Evolutionary conservation across 306 rosid genomes (phyloP).

Genomic region (Quercus robur): DNA sequence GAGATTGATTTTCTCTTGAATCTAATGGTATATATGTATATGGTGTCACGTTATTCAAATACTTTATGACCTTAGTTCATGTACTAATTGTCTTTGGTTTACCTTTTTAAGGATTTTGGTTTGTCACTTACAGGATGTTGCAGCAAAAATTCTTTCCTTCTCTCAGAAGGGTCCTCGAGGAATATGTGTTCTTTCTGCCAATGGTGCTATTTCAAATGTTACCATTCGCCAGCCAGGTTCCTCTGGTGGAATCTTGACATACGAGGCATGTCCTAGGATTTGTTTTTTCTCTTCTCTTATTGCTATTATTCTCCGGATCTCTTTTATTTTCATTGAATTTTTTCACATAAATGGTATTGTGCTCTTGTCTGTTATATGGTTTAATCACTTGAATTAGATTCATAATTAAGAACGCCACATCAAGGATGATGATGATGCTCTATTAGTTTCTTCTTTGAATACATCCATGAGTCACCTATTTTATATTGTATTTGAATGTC

Average conservation of each 20-base stretch:
- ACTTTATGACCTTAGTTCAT: not conserved
- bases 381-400: not conserved
- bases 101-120: constrained; percentile 14
- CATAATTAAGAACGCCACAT: not conserved
- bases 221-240: constrained; percentile 71
- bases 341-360: not conserved
- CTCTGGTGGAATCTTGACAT: constrained; percentile 69
- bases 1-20: too few species aligned
- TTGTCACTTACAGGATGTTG: constrained; percentile 65
- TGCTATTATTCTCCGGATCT: not conserved
- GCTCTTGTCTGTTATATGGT: not conserved
- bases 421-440: not conserved
- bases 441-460: not conserved
- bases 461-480: constrained; percentile 17
- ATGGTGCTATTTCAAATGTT: constrained; percentile 77
- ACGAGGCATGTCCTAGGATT: constrained; percentile 55
- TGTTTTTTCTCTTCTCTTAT: not conserved
- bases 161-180: constrained; percentile 66
- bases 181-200: constrained; percentile 73
- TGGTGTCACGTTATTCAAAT: not conserved
- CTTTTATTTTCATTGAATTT: constrained; percentile 13
- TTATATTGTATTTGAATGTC: constrained; percentile 1
- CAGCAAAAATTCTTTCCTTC: constrained; percentile 60
- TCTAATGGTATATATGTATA: not conserved
- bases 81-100: constrained; percentile 19